Base-by-base conservation (phyloP, 2,329 filamentous ascomycete genomes). In the Alternaria infectoria region DNA sequence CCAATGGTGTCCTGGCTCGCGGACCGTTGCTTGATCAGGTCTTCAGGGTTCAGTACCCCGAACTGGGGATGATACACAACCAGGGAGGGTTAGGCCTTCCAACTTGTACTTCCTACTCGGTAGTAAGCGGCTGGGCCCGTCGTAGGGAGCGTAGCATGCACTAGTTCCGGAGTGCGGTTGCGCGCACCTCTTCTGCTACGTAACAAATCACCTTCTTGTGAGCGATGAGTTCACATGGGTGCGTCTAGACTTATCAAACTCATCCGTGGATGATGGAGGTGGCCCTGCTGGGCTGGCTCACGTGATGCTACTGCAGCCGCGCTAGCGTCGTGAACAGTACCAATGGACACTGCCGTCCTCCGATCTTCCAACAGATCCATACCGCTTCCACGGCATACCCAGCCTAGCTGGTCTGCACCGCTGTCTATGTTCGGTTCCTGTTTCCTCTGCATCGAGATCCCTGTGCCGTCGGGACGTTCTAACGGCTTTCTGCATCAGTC, bases 121-220 rank as follows among this genome's bases (percentile, higher is more conserved):
- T 46, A 50, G 55, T 56, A 65, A 51, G 43, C 54, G 59, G 64
- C 30, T 32, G 30, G 30, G 30, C 52, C 59, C 56, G 65, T 60
- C 40, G 52, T 43, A 46, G 26, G 25, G 54, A 30, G 46, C 10
- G 54, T 63, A 61, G 57, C 57, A 63, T 54, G 36, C 17, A 61
- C 52, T 28, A 51, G 32, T 44, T n/a, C n/a, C 59, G 43, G 47
- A 57, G 47, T 11, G 67, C 62, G 66, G 66, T 63, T 30, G 58
- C 54, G 56, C 54, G 50, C 13, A 25, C 36, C 5, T 46, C 23
- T 21, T 36, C 60, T 47, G 15, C 47, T 54, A 59, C 43, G 23
- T 44, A 51, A 52, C 54, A 45, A 26, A 25, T 47, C 23, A 59
- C 54, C 32, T 26, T 7, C 30, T 54, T 56, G 43, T 54, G 26